Conservation (phyloP, 805 yeast species). For the Candida incommunis region DNA sequence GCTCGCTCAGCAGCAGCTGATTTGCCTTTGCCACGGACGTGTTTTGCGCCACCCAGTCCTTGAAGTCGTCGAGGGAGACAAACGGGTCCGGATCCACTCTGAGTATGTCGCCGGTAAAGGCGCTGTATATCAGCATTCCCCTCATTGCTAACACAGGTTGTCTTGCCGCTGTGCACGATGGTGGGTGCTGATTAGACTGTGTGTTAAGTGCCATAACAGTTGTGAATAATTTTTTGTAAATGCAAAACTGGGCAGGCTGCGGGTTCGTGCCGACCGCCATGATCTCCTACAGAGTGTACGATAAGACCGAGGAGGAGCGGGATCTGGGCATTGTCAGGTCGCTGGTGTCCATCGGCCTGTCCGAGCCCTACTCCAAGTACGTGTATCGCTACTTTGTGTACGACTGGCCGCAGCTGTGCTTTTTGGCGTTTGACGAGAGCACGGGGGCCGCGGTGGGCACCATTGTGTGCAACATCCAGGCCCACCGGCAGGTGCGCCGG, state of each 20-base stretch:
- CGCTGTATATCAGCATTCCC: constrained; percentile 15
- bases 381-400: constrained; percentile 84
- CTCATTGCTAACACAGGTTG: neutral
- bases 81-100: constrained; percentile 11
- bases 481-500: constrained; percentile 54
- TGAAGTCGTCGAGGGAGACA: constrained; percentile 12
- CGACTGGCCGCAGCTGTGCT: constrained; percentile 81
- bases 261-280: too few relatives aligned
- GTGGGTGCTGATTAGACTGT: too few relatives aligned
- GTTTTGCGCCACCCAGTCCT: constrained; percentile 7
- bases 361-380: constrained; percentile 89
- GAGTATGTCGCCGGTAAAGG: constrained; percentile 13
- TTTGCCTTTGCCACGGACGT: constrained; percentile 10
- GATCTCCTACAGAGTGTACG: constrained; percentile 10
- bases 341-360: constrained; percentile 58
- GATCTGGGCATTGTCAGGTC: constrained; percentile 22
- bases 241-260: too few relatives aligned
- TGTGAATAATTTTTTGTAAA: too few relatives aligned
- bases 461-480: constrained; percentile 67
- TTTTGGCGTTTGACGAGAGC: constrained; percentile 29
- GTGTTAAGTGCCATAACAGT: too few relatives aligned
- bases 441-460: constrained; percentile 58
- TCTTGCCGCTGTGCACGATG: too few relatives aligned
- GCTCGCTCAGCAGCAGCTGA: constrained; percentile 17
- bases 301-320: constrained; percentile 12